Percentiles rank a stretch among this genome's conserved stretches.
Conservation (phyloP, 257 asterid species). For the Rhazya stricta region DNA sequence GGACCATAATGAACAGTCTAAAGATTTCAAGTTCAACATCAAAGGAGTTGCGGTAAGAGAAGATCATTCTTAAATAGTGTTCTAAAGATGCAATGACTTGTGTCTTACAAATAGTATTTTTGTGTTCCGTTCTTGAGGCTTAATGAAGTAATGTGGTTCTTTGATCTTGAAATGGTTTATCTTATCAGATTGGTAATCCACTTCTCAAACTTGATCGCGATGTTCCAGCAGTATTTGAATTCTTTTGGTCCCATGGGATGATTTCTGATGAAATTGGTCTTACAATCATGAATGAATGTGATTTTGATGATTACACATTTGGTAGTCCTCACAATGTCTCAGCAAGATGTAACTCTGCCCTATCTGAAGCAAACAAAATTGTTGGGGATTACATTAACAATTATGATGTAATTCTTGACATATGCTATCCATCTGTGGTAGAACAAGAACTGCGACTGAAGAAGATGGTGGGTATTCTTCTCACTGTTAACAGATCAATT, state of each 20-base stretch:
- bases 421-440: constrained; percentile 89
- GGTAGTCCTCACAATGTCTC: constrained; percentile 73
- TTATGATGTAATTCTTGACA: constrained; percentile 90
- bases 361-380: constrained; percentile 52
- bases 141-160: not conserved
- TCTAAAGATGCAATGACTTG: not conserved
- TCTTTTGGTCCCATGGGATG: constrained; percentile 97
- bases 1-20: constrained; percentile 61
- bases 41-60: constrained; percentile 82
- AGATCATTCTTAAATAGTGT: not conserved
- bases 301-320: constrained; percentile 75
- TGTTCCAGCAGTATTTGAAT: constrained; percentile 71
- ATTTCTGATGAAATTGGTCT: constrained; percentile 88
- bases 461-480: constrained; percentile 52
- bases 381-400: constrained; percentile 68
- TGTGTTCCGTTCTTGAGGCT: not conserved
- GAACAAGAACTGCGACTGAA: constrained; percentile 79
- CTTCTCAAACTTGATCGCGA: constrained; percentile 89
- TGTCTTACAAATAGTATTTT: not conserved
- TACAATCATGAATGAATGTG: constrained; percentile 69
- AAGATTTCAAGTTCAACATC: constrained; percentile 70
- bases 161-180: constrained; percentile 7
- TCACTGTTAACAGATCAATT: not conserved
- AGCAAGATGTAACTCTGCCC: constrained; percentile 51
- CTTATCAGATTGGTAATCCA: constrained; percentile 87